phyloP scores from a whole-genome alignment of 2,329 filamentous ascomycete species.

The Fusarium newnesense region DNA sequence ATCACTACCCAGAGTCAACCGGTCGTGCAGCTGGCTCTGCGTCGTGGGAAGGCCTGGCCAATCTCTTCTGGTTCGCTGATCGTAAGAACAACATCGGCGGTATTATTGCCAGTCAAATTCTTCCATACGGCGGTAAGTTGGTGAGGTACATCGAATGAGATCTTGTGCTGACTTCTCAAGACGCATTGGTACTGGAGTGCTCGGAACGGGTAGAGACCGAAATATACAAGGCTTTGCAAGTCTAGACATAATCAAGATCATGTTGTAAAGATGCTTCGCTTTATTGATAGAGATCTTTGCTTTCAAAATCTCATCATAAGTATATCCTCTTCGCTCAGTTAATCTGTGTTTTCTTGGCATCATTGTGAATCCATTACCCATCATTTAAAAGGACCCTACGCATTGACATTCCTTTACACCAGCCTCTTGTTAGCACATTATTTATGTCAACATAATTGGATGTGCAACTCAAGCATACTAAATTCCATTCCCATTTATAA shows the following conservation, averaged over 20 bases:
- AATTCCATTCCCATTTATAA: background rate
- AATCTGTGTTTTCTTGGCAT: too few species aligned
- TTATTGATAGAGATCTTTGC: background rate
- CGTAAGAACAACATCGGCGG: background rate
- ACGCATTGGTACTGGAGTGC: background rate
- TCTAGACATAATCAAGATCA: background rate
- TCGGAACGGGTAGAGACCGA: background rate
- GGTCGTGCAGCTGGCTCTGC: background rate
- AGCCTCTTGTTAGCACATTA: too few species aligned
- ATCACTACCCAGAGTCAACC: background rate
- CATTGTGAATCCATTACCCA: too few species aligned
- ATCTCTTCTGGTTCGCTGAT: background rate
- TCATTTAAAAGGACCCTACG: too few species aligned
- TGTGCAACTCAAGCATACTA: background rate
- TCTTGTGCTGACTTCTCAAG: background rate
- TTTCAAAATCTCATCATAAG: background rate
- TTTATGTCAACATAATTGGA: background rate
- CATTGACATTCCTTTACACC: too few species aligned
- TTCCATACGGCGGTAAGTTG: background rate
- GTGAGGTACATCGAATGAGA: fast-evolving
- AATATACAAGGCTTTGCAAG: background rate
- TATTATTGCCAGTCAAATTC: background rate
- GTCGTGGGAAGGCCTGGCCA: background rate
- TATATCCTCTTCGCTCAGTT: background rate
- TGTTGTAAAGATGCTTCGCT: background rate